Evolutionary conservation across 108 stramenopile species (phyloP), one percentile per base, ranked within the genome.

Genomic region (Stephanodiscus minutulus): DNA sequence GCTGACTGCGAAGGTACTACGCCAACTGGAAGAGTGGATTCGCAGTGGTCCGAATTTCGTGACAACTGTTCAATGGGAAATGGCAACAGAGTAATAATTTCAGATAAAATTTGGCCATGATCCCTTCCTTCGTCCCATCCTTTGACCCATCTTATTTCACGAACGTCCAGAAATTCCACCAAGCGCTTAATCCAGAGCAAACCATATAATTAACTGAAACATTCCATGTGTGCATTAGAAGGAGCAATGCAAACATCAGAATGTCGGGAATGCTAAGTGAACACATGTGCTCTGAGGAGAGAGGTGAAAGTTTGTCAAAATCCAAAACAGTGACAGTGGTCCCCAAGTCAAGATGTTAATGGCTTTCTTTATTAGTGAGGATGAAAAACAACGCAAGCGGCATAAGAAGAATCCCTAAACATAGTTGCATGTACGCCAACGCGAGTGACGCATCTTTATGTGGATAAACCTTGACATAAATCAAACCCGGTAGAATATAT

Each of bases 401-500:
- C 49, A 83, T 83, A 56, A 85, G 70, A 12, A 77, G 53, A 18
- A 74, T 66, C 18, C 87, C 87, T 15, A 74, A 44, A 11, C 58
- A 15, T 33, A 83, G 61, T 49, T 84, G 84, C 13, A 70, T 39
- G 39, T 73, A 63, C 2, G 82, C 82, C 71, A 77, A 50, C 56
- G 49, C 21, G n/a, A 49, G 58, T 5, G 64, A 72, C n/a, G 37
- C 24, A 20, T 76, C 74, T 25, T 18, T 13, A 57, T 46, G 35
- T 13, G 59, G 27, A 36, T 81, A 73, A 15, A 83, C 11, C 47
- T 77, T 78, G n/a, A 86, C 47, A 63, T 86, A 91, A 28, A 87
- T 75, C 37, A 79, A 55, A 24, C 90, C 90, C 4, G 90, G 90
- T 8, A 91, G 74, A 33, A 89, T 68, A 60, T 86, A 91, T 52